Base-by-base conservation (phyloP, 2,329 filamentous ascomycete species). In the Verticillium nubilum region DNA sequence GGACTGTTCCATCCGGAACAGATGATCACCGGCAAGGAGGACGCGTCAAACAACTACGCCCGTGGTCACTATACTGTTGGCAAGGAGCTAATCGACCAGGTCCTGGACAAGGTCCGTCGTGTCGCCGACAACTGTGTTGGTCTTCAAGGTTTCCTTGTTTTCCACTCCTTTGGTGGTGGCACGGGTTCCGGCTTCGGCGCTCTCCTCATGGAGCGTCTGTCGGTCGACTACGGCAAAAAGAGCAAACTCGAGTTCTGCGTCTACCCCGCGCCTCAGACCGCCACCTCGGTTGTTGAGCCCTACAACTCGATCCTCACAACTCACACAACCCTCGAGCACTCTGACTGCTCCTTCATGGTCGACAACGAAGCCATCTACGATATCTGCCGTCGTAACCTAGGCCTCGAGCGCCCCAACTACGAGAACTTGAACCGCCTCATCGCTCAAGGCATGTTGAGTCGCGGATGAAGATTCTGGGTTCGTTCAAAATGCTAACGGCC, bases 301-400 rank as follows among this genome's bases (percentile, higher is more conserved):
- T 99, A 99, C 88, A 99, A 99, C 87, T 97, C 95, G 57, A 97
- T 98, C 75, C 88, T 99, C 68, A 97, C 95, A 70, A 98, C 95
- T 65, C 95, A 99, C 87, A 98, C 93, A 74, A 98, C 95, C 66
- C 88, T 99, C 60, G 95, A 99, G 86, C 93, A 99, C 86, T 97
- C 93, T 64, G 95, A 99, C 86, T 98, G 95, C 86, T 96, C 91
- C 71, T 99, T 99, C 86, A 97, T 98, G 92, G 95, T 99, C 68
- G 95, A 99, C 84, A 99, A 99, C 80, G 95, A 99, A 85, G 95
- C 95, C 72, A 97, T 99, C 77, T 98, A 98, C 81, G 95, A 98
- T 76, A 98, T 99, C 77, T 99, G 95, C 89, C 90, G 93, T 73
- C 90, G 92, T 76, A 98, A 97, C 85, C 86, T 99, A 66, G 93